Base-by-base conservation (phyloP, 768 basidiomycete genomes). In the Boletus barrowsii region DNA sequence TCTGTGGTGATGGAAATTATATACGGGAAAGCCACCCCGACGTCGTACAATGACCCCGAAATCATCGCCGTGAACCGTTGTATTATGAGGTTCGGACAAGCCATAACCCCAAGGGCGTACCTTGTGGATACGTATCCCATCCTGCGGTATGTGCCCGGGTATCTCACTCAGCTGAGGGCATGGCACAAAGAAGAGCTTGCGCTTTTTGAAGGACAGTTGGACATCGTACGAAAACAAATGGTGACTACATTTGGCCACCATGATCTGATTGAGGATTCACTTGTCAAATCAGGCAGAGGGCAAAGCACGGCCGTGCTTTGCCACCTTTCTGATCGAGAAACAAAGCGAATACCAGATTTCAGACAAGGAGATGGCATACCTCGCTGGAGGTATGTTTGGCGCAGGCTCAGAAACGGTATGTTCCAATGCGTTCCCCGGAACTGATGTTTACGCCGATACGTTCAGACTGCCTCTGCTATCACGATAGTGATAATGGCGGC, bases 91-190 rank as follows among this genome's bases (percentile, higher is more conserved):
- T 22, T 57, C 7, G 54, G 53, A 24, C 22, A 30, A 14, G 53
- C 32, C 18, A 13, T 49, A 1, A n/a, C 10, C 10, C 52, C 55
- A 5, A 46, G 26, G 15, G 46, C 42, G 32, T 55, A 48, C 4
- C 52, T 56, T 17, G 55, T 57, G 37, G 53, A 57, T 22, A 57
- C 55, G 9, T 57, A 35, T 15, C 56, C 54, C 7, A 49, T 57
- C 30, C 18, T 57, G 1, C 37, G 26, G 14, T 49, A 56, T 40
- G 47, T 57, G 7, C 56, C 56, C 0, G 42, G 56, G 3, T 56
- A 57, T n/a, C 54, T 57, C 20, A 17, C 56, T 6, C 11, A 49
- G 4, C 26, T 57, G 26, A 45, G 8, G 14, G 24, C 49, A 13
- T 57, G 54, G 56, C 54, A 57, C 11, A 37, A 42, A 18, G 56